Evolutionary conservation across 495 filamentous ascomycete species (phyloP).

Genomic region (Podospora bellae-mahoneyi): DNA sequence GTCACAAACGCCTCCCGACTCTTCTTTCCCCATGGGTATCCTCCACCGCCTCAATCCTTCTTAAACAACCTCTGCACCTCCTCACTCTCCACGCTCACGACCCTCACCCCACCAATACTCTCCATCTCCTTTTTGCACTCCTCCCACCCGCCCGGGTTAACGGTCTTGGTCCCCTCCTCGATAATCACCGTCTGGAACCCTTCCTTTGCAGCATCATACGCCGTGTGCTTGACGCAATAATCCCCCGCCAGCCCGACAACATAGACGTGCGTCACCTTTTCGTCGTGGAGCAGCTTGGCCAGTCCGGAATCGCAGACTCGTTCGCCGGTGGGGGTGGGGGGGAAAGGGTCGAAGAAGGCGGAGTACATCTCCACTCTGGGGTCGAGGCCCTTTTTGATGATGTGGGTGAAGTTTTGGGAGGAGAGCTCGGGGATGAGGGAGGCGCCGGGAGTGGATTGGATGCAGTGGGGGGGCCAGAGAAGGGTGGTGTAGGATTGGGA

Average conservation of each 20-base stretch:
- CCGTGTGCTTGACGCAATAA: conserved; percentile 82
- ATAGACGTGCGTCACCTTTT: conserved; percentile 70
- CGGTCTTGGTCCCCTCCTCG: conserved; percentile 71
- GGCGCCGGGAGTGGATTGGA: conserved; percentile 69
- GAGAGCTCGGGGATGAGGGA: conserved; percentile 74
- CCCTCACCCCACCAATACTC: conserved; percentile 38
- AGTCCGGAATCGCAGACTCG: conserved; percentile 61
- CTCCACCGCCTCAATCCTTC: not conserved
- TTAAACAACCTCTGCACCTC: conserved; percentile 40
- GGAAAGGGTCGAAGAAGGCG: conserved; percentile 72
- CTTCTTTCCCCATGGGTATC: not conserved
- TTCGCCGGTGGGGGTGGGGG: conserved; percentile 24
- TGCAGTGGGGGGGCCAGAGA: conserved; percentile 89
- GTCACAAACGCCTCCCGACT: not conserved
- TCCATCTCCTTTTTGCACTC: conserved; percentile 54
- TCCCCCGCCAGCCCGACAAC: conserved; percentile 83
- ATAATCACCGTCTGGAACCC: conserved; percentile 77
- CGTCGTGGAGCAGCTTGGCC: conserved; percentile 50
- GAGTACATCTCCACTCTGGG: conserved; percentile 84
- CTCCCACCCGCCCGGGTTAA: conserved; percentile 59
- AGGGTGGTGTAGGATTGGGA: conserved; percentile 61
- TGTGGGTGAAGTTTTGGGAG: conserved; percentile 51
- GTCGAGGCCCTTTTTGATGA: conserved; percentile 76
- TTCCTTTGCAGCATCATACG: conserved; percentile 68
- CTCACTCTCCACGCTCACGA: conserved; percentile 41